Conservation (phyloP, 108 stramenopile genomes). For the Bacterosira constricta region DNA sequence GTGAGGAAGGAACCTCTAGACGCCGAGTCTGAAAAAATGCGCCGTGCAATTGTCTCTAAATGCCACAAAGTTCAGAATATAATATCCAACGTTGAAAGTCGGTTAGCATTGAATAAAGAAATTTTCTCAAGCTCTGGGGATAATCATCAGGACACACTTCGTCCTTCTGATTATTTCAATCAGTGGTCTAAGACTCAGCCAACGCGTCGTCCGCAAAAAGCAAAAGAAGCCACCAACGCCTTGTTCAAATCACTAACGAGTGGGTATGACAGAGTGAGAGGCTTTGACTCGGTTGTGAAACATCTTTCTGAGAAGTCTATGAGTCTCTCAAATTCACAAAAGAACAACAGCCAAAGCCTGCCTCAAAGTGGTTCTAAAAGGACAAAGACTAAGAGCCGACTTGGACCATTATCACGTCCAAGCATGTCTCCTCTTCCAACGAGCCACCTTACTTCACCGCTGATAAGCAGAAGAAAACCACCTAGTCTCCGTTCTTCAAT, state of each 20-base stretch:
- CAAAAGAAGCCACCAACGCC: conserved; percentile 32
- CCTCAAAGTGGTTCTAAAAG: conserved; percentile 3
- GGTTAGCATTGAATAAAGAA: conserved; percentile 33
- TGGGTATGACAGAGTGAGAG: conserved; percentile 41
- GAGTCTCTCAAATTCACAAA: conserved; percentile 15
- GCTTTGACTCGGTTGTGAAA: conserved; percentile 29
- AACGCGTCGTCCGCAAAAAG: conserved; percentile 12
- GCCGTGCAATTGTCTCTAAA: conserved; percentile 57
- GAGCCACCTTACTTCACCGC: conserved; percentile 31
- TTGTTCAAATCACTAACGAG: conserved; percentile 39
- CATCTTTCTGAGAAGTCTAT: conserved; percentile 20
- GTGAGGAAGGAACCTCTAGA: conserved; percentile 65
- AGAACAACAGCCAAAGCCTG: not conserved
- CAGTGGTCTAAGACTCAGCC: conserved; percentile 16
- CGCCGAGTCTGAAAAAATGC: conserved; percentile 60
- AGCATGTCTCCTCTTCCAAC: conserved; percentile 28
- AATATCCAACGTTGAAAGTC: conserved; percentile 32
- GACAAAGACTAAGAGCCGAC: not conserved
- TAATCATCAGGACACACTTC: conserved; percentile 19
- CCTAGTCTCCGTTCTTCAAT: conserved; percentile 15
- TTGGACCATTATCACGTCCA: conserved; percentile 6
- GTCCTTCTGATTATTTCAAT: conserved; percentile 41
- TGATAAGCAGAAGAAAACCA: conserved; percentile 14
- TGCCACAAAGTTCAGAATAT: conserved; percentile 43
- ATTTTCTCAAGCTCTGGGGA: conserved; percentile 33